Evolutionary conservation across 2,329 filamentous ascomycete species (phyloP).

Genomic region (Clarireedia hainanense): DNA sequence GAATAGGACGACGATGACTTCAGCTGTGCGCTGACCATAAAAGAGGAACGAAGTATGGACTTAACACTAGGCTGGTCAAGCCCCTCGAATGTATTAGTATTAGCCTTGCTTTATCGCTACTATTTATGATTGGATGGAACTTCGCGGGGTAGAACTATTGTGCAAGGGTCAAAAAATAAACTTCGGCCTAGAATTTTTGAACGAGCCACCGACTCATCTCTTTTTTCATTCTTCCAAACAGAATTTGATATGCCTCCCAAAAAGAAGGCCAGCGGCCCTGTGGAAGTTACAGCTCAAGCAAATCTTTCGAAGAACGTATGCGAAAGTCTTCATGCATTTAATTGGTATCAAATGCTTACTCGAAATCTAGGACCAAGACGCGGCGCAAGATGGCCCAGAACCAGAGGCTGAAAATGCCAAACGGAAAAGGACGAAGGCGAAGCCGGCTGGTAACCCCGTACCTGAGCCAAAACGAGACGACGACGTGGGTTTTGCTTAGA

Average conservation of each 20-base stretch:
- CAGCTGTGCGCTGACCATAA: no score
- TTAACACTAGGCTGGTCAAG: no score
- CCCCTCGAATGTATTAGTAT: no score
- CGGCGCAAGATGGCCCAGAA: background rate
- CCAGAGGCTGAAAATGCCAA: conserved; percentile 21
- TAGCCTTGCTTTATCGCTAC: no score
- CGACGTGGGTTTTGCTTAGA: conserved; percentile 17
- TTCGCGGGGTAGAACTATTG: no score
- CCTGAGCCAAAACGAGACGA: conserved; percentile 15
- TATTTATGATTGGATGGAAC: no score
- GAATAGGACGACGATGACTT: no score
- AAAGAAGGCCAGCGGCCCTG: conserved; percentile 6
- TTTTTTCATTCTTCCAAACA: background rate
- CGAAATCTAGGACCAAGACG: background rate
- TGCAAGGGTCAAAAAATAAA: conserved; percentile 1
- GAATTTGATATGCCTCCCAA: conserved; percentile 10
- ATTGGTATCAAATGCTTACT: background rate
- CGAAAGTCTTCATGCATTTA: background rate
- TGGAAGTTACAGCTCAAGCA: background rate
- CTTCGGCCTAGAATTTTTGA: conserved; percentile 3
- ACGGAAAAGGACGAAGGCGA: conserved; percentile 16
- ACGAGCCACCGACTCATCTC: background rate
- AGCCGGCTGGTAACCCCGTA: conserved; percentile 14
- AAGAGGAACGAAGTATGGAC: no score
- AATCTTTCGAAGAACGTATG: background rate